A percentile compares a stretch with the other conserved stretches of the same genome.
phyloP scores from a whole-genome alignment of 139 green algal species.

The Axilococcus clingmanii region DNA sequence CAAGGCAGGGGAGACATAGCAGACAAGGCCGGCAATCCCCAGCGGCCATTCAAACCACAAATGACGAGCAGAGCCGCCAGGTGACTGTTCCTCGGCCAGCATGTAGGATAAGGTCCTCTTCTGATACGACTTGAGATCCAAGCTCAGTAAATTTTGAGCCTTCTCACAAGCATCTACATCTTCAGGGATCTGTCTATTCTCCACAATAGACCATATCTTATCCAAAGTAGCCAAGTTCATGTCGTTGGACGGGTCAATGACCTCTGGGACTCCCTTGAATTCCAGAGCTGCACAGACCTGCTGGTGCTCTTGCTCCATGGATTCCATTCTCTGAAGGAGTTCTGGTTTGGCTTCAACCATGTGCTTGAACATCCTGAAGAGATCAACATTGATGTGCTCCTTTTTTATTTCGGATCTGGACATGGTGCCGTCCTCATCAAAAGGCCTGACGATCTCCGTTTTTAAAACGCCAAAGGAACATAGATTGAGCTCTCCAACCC shows the following conservation, averaged over 20 bases:
- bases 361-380: no score
- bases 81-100: constrained; percentile 7
- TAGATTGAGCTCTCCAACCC: no score
- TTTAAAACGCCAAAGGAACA: no score
- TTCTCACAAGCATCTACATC: neutral
- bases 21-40: neutral
- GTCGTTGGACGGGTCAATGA: neutral
- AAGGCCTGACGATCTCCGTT: no score
- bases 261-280: neutral
- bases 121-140: constrained; percentile 12
- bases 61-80: constrained; percentile 9
- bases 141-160: neutral
- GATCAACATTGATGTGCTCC: no score
- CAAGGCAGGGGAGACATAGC: constrained; percentile 10
- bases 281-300: no score
- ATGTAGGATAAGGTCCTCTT: constrained; percentile 9
- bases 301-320: no score
- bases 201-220: constrained; percentile 1
- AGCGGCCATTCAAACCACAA: constrained; percentile 10
- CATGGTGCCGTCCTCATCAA: no score
- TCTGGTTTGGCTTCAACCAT: no score
- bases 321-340: no score
- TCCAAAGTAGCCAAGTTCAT: constrained; percentile 3
- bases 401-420: no score
- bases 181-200: constrained; percentile 1